Percentiles rank a stretch among this genome's conserved stretches.
Evolutionary conservation across 2,329 filamentous ascomycete species (phyloP).

Genomic region (Nigrospora sphaerica): DNA sequence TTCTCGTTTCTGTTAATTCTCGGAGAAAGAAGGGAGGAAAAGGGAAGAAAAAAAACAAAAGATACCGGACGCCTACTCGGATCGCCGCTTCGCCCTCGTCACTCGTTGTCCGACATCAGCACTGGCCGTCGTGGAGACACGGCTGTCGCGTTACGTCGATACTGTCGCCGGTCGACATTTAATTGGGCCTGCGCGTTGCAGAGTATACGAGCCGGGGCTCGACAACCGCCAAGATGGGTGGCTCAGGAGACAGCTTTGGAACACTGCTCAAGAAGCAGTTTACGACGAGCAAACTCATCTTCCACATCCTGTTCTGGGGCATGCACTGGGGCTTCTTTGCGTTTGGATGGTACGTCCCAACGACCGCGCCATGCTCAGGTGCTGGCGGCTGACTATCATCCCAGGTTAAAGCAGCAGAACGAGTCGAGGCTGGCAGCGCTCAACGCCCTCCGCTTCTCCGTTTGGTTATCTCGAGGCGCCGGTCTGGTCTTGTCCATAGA

Average conservation of each 20-base stretch:
- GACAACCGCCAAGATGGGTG: constrained; percentile 32
- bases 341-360: constrained; percentile 68
- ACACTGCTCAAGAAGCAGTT: constrained; percentile 56
- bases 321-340: constrained; percentile 75
- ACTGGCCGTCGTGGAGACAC: constrained; percentile 3
- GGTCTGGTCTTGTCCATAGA: constrained; percentile 81
- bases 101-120: not conserved
- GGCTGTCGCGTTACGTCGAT: constrained; percentile 15
- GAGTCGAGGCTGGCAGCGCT: constrained; percentile 66
- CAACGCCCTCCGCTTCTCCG: constrained; percentile 78
- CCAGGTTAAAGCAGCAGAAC: constrained; percentile 69
- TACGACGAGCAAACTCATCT: constrained; percentile 63
- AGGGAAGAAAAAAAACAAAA: constrained; percentile 7
- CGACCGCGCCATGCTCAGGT: not conserved
- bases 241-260: constrained; percentile 10
- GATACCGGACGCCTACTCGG: constrained; percentile 1
- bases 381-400: not conserved
- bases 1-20: constrained; percentile 18
- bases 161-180: constrained; percentile 50
- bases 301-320: constrained; percentile 75
- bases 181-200: constrained; percentile 18
- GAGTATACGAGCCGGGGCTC: constrained; percentile 20
- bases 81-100: not conserved
- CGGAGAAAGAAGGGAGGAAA: constrained; percentile 13
- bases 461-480: constrained; percentile 94